Evolutionary conservation across 768 basidiomycete genomes (phyloP), one percentile per base, ranked within the genome.

Genomic region (Imleria badia): DNA sequence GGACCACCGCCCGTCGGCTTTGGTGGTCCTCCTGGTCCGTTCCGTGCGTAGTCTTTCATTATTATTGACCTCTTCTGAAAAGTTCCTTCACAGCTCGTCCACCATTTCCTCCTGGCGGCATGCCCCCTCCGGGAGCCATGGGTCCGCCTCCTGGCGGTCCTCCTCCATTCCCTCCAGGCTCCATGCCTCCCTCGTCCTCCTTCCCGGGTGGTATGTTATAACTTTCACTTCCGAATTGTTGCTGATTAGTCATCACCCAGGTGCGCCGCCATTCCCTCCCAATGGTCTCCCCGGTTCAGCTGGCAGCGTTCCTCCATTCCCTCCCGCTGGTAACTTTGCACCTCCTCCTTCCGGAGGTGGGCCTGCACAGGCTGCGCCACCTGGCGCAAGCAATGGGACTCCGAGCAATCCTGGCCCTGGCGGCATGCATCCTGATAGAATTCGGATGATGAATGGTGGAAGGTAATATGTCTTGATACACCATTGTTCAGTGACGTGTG

Each of bases 341-440:
- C 75, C 76, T 55, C 72, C 58, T 10, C 34, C 75, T 26, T 74
- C 77, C 38, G 78, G 74, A 45, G 74, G 39, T 67, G 72, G 45
- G 67, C 80, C 83, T 47, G 76, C 81, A 17, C 61, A 54, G 26
- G 55, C 44, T 30, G 77, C 81, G 56, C 70, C 80, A 44, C 77
- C 79, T 9, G 71, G 63, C 41, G 55, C 58, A 61, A 56, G 59
- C 26, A 62, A 58, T 38, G 66, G 56, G 3, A 3, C 51, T 44
- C 72, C 78, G 5, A 68, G 68, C 20, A 69, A 60, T 61, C 68
- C 68, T 19, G 79, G 80, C 19, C 84, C 86, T 40, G 83, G 78
- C n/a, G 80, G 78, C n/a, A 91, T 93, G 60, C 91, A 93, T 68
- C 91, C 91, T 11, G 91, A 93, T 71, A 81, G 91, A 54, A 62